phyloP scores from a whole-genome alignment of 108 stramenopile species.

The Cyclotella atomus region DNA sequence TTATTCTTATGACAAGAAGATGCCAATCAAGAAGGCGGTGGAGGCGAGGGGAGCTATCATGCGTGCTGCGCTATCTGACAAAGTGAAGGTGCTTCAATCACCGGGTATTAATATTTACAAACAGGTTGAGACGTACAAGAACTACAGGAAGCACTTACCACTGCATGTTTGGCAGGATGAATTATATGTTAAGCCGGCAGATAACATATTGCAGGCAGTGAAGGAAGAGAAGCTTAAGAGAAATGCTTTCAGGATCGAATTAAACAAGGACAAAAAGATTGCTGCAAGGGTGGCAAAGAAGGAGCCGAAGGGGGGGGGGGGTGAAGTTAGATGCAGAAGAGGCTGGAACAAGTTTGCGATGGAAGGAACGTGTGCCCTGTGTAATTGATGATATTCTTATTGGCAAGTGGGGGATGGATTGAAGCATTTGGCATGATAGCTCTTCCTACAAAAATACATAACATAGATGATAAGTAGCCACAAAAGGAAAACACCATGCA shows the following conservation, averaged over 20 bases:
- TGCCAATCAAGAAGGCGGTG: neutral
- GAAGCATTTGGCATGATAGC: no score
- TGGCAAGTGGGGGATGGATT: no score
- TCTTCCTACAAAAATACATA: no score
- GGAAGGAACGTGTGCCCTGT: no score
- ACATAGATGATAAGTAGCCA: no score
- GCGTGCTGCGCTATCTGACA: neutral
- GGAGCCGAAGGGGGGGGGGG: no score
- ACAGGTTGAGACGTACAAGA: conserved; percentile 7
- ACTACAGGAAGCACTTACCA: neutral
- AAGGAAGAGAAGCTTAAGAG: neutral
- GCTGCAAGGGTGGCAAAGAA: neutral
- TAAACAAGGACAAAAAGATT: conserved; percentile 1
- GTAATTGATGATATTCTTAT: no score
- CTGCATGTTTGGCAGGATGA: neutral
- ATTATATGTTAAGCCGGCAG: conserved; percentile 1
- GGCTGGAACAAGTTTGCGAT: no score
- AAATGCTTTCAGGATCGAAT: neutral
- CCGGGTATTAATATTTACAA: conserved; percentile 20
- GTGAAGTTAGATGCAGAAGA: no score
- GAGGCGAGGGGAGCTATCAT: neutral
- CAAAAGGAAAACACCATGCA: no score
- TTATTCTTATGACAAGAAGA: conserved; percentile 3
- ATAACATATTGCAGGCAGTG: neutral
- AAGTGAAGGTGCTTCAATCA: neutral